Conservation (phyloP, 2,329 filamentous ascomycete species). For the Colletotrichum sidae region DNA sequence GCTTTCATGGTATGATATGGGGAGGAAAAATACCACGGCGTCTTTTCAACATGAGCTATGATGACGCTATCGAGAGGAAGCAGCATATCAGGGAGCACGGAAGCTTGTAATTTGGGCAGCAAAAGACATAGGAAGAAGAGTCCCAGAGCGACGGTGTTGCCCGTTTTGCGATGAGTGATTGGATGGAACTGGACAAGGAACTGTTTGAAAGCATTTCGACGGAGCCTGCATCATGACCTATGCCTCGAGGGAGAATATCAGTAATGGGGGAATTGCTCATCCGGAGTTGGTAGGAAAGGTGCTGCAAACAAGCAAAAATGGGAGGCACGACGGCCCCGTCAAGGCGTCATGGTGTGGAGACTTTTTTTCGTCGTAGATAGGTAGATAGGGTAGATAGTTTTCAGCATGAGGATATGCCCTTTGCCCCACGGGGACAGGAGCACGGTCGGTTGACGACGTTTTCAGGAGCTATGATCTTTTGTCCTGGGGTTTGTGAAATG, state of each 20-base stretch:
- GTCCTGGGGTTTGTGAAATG: neutral
- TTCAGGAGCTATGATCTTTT: too few relatives aligned
- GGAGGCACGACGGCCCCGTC: conserved; percentile 14
- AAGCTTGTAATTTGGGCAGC: conserved; percentile 33
- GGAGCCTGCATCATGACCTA: conserved; percentile 23
- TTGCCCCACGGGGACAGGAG: conserved; percentile 15
- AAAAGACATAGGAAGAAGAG: conserved; percentile 4
- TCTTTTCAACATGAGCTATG: conserved; percentile 35
- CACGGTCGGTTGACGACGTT: conserved; percentile 16
- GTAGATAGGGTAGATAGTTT: conserved; percentile 38
- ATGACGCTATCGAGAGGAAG: conserved; percentile 25
- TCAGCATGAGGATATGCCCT: conserved; percentile 32
- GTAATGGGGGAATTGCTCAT: conserved; percentile 7
- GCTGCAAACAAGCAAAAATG: neutral
- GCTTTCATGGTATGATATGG: conserved; percentile 33
- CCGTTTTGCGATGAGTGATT: conserved; percentile 22
- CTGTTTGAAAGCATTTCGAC: conserved; percentile 20
- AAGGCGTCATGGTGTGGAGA: conserved; percentile 31
- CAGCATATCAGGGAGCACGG: conserved; percentile 33
- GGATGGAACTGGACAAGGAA: conserved; percentile 1
- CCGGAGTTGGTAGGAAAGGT: neutral
- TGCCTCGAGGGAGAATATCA: neutral
- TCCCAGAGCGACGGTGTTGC: conserved; percentile 16
- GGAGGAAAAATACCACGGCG: conserved; percentile 36
- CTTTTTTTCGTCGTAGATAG: conserved; percentile 32